Evolutionary conservation across 306 rosid species (phyloP).

Genomic region (Quercus ilex): DNA sequence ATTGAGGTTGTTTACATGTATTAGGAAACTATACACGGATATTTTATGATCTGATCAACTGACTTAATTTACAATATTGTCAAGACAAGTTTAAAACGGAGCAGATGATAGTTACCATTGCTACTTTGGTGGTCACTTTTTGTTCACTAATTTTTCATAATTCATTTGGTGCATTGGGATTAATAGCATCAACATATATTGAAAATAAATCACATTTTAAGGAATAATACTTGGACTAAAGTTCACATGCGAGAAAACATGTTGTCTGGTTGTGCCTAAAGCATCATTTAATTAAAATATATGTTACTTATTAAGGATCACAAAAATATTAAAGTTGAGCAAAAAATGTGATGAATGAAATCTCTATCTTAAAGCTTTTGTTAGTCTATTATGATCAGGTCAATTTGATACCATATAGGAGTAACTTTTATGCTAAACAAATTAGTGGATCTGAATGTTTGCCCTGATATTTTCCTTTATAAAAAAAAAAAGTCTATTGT

Average conservation of each 20-base stretch:
- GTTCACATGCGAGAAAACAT: not conserved
- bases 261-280: not conserved
- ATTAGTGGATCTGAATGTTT: not conserved
- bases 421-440: not conserved
- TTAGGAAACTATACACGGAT: not conserved
- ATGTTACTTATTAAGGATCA: not conserved
- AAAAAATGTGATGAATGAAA: not conserved
- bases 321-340: not conserved
- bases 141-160: not conserved
- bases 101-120: not conserved
- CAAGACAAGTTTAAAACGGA: not conserved
- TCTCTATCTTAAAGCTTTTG: not conserved
- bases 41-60: not conserved
- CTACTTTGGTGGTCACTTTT: not conserved
- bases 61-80: not conserved
- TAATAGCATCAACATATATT: too few relatives aligned
- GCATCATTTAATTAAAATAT: not conserved
- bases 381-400: not conserved
- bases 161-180: not conserved
- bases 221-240: too few relatives aligned
- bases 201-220: too few relatives aligned
- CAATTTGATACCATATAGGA: not conserved
- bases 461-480: not conserved
- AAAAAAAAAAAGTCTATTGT: not conserved
- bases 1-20: not conserved